Conservation (phyloP, 306 rosid species). For the Boehmeria nivea region DNA sequence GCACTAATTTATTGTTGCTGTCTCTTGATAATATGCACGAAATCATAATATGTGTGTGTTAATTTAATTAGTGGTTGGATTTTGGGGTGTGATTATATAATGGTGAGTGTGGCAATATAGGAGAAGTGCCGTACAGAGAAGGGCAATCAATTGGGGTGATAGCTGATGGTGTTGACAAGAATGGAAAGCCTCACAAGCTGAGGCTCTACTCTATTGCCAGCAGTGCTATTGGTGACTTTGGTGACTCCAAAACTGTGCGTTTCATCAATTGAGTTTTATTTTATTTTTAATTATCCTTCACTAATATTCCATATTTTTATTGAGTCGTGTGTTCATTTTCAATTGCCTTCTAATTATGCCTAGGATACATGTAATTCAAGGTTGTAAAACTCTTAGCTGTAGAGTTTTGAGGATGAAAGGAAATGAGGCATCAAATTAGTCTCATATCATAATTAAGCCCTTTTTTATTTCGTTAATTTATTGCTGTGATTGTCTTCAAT, state of each 20-base stretch:
- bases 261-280: not conserved
- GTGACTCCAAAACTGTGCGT: conserved; percentile 88
- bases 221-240: conserved; percentile 92
- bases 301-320: no score
- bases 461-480: no score
- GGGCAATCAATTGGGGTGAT: conserved; percentile 94
- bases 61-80: not conserved
- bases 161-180: conserved; percentile 78
- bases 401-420: no score
- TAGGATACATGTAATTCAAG: no score
- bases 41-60: not conserved
- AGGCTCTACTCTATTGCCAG: conserved; percentile 87
- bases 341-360: no score
- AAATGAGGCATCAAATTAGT: no score
- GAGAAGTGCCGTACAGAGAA: conserved; percentile 94
- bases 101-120: conserved; percentile 25
- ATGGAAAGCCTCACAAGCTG: conserved; percentile 91
- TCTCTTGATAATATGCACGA: no score
- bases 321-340: no score
- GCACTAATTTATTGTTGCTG: no score
- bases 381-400: no score
- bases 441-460: no score
- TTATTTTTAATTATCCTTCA: no score
- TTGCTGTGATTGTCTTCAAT: not conserved
- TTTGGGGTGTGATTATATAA: not conserved